Evolutionary conservation across 371 early-diverging fungal genomes (phyloP), one percentile per base, ranked within the genome.

Genomic region (Mucor plumbeus): DNA sequence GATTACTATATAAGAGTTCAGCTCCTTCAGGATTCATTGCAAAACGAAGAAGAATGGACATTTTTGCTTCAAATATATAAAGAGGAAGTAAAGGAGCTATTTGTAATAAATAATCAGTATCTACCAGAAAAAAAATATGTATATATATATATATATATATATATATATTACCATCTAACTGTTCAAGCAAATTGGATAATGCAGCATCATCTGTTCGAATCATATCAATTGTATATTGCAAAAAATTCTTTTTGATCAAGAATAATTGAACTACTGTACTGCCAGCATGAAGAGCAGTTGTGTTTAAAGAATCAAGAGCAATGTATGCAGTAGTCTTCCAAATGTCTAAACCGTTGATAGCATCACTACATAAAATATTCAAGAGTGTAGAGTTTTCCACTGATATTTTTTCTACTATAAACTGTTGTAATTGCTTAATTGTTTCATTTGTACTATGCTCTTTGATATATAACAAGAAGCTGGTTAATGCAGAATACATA

Each of bases 291-390:
- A 73, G 74, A 13, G 85, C 82, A 61, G 88, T 74, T 21, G 77
- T 73, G n/a, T 87, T 84, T 8, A 97, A 79, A 0, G 88, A 86
- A 63, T 93, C 90, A 44, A 98, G 73, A 0, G 91, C 79, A 6
- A 91, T 85, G 55, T 91, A 94, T 0, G 98, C 94, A 0, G 94
- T 90, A 4, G 94, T 91, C 67, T 93, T 91, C 91, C 95, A 94
- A 8, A 93, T 88, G 48, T 85, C 89, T 34, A 85, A 82, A 7
- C 91, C 94, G 67, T 92, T 90, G 0, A 87, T 86, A 0, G 97
- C 97, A 77, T 98, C 98, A 0, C 82, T 77, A 68, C 93, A 90
- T 5, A 94, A 70, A 0, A 79, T 76, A 60, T 91, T 90, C 13
- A 95, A 76, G 39, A 96, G 72, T 11, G 83, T 80, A 40, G 92